A percentile compares a stretch with the other conserved stretches of the same genome.
phyloP scores from a whole-genome alignment of 2,329 filamentous ascomycete genomes.

The Claviceps pusilla region DNA sequence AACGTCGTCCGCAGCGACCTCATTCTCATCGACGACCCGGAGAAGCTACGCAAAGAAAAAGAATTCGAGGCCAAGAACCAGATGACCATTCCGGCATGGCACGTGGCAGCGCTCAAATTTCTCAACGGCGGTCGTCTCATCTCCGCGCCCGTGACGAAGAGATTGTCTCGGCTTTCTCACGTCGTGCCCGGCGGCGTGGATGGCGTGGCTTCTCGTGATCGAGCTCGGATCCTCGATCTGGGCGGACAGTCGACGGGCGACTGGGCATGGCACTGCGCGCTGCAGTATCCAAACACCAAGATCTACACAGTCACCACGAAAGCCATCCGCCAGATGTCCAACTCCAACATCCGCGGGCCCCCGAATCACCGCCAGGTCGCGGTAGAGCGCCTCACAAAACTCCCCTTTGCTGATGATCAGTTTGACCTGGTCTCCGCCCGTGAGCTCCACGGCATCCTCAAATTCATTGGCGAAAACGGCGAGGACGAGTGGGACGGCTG shows the following conservation, averaged over 20 bases:
- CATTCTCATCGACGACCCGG: constrained; percentile 45
- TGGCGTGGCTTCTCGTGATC: constrained; percentile 31
- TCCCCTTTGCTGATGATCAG: constrained; percentile 73
- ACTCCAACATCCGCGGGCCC: constrained; percentile 66
- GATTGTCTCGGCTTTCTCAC: constrained; percentile 39
- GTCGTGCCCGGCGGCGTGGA: constrained; percentile 27
- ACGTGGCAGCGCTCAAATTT: constrained; percentile 44
- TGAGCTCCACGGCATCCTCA: constrained; percentile 72
- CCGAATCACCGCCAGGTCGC: constrained; percentile 73
- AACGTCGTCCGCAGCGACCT: constrained; percentile 63
- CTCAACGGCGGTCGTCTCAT: constrained; percentile 52
- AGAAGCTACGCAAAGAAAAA: constrained; percentile 52
- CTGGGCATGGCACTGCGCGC: constrained; percentile 90
- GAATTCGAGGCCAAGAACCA: constrained; percentile 69
- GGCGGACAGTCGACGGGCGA: constrained; percentile 74
- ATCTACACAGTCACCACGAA: constrained; percentile 79
- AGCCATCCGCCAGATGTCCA: constrained; percentile 52
- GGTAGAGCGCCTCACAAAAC: constrained; percentile 59
- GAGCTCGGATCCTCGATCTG: constrained; percentile 65
- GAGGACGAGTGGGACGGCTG: constrained; percentile 81
- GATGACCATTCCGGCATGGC: constrained; percentile 45
- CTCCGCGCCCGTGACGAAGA: constrained; percentile 47
- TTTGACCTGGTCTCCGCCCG: constrained; percentile 89
- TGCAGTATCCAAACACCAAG: constrained; percentile 70
- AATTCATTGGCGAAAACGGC: constrained; percentile 50